These are phyloP conservation scores for Mallotus japonicus DNA, from an alignment of 441 rosid species.

Conservation along the genomic window DNA sequence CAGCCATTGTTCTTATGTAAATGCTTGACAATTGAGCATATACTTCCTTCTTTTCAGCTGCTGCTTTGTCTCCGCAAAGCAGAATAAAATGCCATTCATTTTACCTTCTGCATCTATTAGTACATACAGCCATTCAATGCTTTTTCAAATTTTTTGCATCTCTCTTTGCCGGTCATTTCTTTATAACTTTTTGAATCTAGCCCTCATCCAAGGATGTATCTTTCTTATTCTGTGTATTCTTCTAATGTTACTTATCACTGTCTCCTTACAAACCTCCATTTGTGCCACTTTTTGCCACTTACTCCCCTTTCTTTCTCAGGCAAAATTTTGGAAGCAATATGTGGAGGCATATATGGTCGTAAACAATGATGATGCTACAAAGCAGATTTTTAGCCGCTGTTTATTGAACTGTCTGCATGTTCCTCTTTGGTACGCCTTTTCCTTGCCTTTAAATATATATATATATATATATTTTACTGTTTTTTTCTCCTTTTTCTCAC, in stretches of 20 bases:
- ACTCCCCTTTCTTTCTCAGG: constrained; percentile 40
- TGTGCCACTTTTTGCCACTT: not conserved
- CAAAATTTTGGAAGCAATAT: constrained; percentile 95
- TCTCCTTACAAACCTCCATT: not conserved
- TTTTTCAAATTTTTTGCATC: too few species aligned
- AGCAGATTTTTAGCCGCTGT: constrained; percentile 88
- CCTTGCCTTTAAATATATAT: not conserved
- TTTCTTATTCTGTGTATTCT: not conserved
- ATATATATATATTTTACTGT: not conserved
- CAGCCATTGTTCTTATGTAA: too few species aligned
- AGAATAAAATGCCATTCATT: not conserved
- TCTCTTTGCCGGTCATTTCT: too few species aligned
- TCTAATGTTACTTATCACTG: not conserved
- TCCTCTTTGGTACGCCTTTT: constrained; percentile 73
- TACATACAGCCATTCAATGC: too few species aligned
- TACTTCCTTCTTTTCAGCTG: not conserved
- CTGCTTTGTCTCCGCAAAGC: not conserved
- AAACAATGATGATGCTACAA: constrained; percentile 84
- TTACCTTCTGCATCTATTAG: not conserved
- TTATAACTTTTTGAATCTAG: not conserved
- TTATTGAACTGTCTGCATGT: constrained; percentile 86
- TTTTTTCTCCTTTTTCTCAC: not conserved
- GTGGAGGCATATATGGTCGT: constrained; percentile 85
- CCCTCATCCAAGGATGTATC: not conserved
- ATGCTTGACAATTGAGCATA: not conserved